Evolutionary conservation across 306 rosid species (phyloP), one percentile per base, ranked within the genome.

Genomic region (Gleditsia sinensis): DNA sequence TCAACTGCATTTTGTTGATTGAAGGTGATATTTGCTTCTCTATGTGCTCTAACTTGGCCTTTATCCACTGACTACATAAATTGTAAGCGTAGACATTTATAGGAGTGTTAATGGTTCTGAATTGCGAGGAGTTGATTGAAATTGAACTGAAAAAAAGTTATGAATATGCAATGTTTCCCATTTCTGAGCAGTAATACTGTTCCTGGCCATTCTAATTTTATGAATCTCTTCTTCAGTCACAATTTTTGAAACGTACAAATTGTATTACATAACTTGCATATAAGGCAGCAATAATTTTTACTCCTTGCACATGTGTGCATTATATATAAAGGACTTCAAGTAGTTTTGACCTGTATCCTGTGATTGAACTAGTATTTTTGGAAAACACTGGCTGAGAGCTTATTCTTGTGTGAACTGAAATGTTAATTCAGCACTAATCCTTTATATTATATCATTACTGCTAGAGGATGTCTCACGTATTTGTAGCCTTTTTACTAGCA

Each of bases 391-490:
- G 7, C n/a, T 13, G 54, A 6, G 24, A 34, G 48, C 57, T 68
- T 69, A 19, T 28, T 46, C 43, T 72, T 30, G 33, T 21, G 39
- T 9, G 39, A 32, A 30, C 33, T 78, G 33, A 32, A 61, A 54
- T 72, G 43, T 40, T 24, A 11, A 37, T 40, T 49, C 27, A 13
- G 37, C 39, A 46, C 21, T 53, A 17, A 16, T 51, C 62, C 37
- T 25, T 72, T 39, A 45, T 33, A 16, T 25, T 28, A 37, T 76
- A 67, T 55, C 55, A 55, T 71, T 36, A 13, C 55, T 27, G 21
- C 58, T 64, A 55, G 76, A 55, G 76, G 69, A 63, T 32, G 40
- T 50, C 37, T 67, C 65, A 53, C 40, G n/a, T 43, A 24, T 48
- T 5, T 60, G 19, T 72, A 37, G 48, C 67, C 50, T 12, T 19